Evolutionary conservation across 176 grass and related monocot species (phyloP), one percentile per base, ranked within the genome.

Genomic region (Ensete glaucum): DNA sequence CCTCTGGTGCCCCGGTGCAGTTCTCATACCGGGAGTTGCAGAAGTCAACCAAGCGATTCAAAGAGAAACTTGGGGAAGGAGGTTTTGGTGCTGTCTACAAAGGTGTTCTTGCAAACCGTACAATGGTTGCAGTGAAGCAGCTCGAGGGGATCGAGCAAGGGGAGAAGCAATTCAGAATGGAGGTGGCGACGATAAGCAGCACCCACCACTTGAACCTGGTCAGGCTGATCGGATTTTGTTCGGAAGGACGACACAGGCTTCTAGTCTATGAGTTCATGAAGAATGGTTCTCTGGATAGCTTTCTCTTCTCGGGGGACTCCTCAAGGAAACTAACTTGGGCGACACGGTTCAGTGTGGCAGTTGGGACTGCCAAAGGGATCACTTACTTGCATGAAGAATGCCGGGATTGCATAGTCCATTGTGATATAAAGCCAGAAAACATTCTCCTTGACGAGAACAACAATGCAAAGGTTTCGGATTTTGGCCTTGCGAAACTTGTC

Each of bases 221-320:
- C 20, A 80, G 95, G 10, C 83, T 99, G 52, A 91, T 99, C 20
- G 95, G 95, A 53, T 99, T 99, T 73, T 99, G 95, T 84, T 99
- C 95, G 49, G 95, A 99, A 83, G 95, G 95, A 8, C 88, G 91
- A 1, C 95, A 99, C 83, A 80, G 95, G 0, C 74, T 99, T 34
- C 81, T 99, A 0, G 88, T 94, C 43, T 99, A 99, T 74, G 95
- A 99, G 86, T 99, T 99, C 90, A 99, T 99, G 95, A 99, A 94
- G 80, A 99, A 94, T 76, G 69, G 88, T 3, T 99, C 95, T 6
- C 84, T 99, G 0, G 95, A 94, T 57, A 70, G 73, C 1, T 91
- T 89, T 82, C 88, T 99, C 81, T 99, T 99, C 82, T 88, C 52
- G 9, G 81, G 64, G 12, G 68, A 79, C 20, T 66, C 79, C 3